These are phyloP conservation scores for Sphenostylis stenocarpa DNA, from an alignment of 306 rosid genomes.

Conservation along the genomic window DNA sequence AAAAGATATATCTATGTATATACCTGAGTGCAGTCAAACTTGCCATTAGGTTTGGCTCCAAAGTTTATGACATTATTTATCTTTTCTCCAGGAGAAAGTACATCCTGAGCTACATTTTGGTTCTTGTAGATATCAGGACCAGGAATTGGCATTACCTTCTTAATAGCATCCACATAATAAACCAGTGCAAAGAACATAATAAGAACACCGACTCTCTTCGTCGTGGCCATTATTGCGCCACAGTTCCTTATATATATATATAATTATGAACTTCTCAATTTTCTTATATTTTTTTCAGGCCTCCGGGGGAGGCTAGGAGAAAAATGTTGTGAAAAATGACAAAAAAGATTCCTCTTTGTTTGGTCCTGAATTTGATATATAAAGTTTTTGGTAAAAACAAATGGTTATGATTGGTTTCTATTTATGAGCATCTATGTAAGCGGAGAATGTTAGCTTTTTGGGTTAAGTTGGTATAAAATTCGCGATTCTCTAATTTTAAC, in stretches of 20 bases:
- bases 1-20: background rate
- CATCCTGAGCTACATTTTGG: conserved; percentile 31
- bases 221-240: conserved; percentile 49
- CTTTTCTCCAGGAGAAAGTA: conserved; percentile 42
- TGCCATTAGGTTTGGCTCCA: conserved; percentile 66
- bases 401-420: conserved; percentile 34
- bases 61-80: conserved; percentile 51
- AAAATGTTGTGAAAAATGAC: background rate
- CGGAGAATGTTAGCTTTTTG: conserved; percentile 10
- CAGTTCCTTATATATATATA: background rate
- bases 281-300: background rate
- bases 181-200: conserved; percentile 31
- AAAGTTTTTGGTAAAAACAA: conserved; percentile 19
- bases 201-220: conserved; percentile 25
- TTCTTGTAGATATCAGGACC: conserved; percentile 43
- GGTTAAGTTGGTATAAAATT: conserved; percentile 8
- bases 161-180: conserved; percentile 15
- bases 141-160: conserved; percentile 13
- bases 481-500: conserved; percentile 5
- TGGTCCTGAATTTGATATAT: conserved; percentile 17
- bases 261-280: background rate
- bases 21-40: conserved; percentile 62
- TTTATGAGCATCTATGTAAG: conserved; percentile 21
- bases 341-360: background rate
- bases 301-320: conserved; percentile 35